These are phyloP conservation scores for Sporothrix brunneoviolacea DNA, from an alignment of 2,329 filamentous ascomycete species.

Conservation along the genomic window DNA sequence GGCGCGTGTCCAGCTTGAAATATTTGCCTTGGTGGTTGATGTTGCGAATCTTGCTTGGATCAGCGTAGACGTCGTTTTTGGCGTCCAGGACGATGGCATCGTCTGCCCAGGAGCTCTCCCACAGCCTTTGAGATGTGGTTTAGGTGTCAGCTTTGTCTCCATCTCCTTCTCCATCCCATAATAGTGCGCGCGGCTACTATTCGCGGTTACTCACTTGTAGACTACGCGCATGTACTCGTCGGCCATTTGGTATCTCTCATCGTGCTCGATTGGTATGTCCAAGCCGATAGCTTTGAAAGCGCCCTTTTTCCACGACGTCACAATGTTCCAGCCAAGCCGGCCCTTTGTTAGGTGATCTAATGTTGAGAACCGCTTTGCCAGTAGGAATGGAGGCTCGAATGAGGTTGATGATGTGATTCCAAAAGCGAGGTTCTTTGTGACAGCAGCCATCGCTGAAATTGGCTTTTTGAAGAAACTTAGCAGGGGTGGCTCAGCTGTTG, in stretches of 20 bases:
- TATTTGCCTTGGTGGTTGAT: constrained; percentile 12
- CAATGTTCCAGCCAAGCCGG: constrained; percentile 21
- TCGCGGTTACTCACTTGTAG: too few species aligned
- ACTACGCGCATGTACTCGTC: constrained; percentile 20
- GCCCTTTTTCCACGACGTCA: constrained; percentile 19
- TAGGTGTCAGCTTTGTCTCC: too few species aligned
- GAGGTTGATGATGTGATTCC: constrained; percentile 15
- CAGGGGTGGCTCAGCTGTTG: too few species aligned
- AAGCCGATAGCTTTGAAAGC: constrained; percentile 18
- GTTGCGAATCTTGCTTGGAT: constrained; percentile 14
- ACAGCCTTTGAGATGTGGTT: too few species aligned
- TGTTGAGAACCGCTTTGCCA: constrained; percentile 17
- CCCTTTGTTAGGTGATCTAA: constrained; percentile 18
- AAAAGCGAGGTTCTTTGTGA: constrained; percentile 18
- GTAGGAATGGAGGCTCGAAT: constrained; percentile 15
- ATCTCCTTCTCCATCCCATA: too few species aligned
- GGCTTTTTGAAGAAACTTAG: too few species aligned
- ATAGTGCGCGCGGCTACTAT: too few species aligned
- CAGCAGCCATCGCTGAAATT: constrained; percentile 18
- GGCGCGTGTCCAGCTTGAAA: constrained; percentile 2
- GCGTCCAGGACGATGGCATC: constrained; percentile 13
- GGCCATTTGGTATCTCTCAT: constrained; percentile 19
- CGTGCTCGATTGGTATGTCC: constrained; percentile 16
- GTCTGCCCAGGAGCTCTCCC: constrained; percentile 18
- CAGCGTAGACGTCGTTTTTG: constrained; percentile 2